Evolutionary conservation across 2,329 filamentous ascomycete genomes (phyloP).

Genomic region (Beauveria sp.): DNA sequence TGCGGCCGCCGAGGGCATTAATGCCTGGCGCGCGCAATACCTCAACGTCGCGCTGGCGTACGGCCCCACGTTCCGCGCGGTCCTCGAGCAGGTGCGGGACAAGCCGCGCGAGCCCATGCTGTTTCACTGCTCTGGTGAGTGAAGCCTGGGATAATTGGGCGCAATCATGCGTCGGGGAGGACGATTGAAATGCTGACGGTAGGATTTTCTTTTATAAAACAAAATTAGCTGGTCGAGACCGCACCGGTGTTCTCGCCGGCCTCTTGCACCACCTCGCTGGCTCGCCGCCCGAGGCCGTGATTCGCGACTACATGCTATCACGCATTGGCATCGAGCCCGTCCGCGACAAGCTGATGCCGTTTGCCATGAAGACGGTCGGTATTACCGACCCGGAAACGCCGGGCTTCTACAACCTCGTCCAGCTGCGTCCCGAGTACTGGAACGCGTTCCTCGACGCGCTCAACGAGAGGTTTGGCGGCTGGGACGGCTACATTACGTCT

Average conservation of each 20-base stretch:
- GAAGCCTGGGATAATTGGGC: background rate
- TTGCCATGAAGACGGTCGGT: constrained; percentile 31
- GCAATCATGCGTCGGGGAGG: background rate
- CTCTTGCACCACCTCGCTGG: constrained; percentile 45
- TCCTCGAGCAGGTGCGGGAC: constrained; percentile 43
- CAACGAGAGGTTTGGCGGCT: constrained; percentile 37
- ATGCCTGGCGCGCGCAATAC: constrained; percentile 40
- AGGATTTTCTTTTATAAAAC: background rate
- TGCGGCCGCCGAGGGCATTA: constrained; percentile 35
- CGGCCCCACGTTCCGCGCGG: constrained; percentile 30
- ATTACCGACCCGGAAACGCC: constrained; percentile 31
- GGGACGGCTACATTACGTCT: constrained; percentile 39
- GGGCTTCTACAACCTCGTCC: constrained; percentile 42
- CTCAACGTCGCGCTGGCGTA: constrained; percentile 38
- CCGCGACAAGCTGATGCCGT: constrained; percentile 37
- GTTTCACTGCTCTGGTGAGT: constrained; percentile 48
- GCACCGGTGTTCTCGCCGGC: constrained; percentile 44
- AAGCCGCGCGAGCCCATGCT: constrained; percentile 36
- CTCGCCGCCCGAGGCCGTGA: constrained; percentile 32
- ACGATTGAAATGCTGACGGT: background rate
- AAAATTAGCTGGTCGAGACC: constrained; percentile 42
- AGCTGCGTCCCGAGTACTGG: constrained; percentile 37
- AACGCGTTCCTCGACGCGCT: constrained; percentile 37
- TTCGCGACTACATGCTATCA: constrained; percentile 46
- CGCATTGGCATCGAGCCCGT: constrained; percentile 45